Evolutionary conservation across 2,329 filamentous ascomycete species (phyloP), one percentile per base, ranked within the genome.

Genomic region (Aureobasidium sp.): DNA sequence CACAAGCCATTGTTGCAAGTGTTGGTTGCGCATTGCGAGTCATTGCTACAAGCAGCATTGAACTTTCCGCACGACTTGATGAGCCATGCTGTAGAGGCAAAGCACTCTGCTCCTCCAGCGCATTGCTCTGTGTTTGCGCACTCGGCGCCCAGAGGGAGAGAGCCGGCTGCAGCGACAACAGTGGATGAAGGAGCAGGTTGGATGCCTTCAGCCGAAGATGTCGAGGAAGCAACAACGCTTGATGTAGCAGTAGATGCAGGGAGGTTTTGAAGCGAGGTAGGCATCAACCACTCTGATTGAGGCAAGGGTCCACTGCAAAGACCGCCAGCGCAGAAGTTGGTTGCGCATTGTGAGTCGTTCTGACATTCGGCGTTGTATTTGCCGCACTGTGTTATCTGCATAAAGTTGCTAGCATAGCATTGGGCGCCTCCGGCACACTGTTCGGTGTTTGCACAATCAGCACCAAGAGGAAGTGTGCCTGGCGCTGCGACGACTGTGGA

Each of bases 301-400:
- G 20, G 64, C 29, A 34, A 65, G 36, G 61, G 68, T 59, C 68
- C 68, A 29, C 63, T 67, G 66, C 68, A 70, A 32, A 70, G 52
- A 2, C 67, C 67, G 15, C 65, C 63, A 48, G 67, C 64, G 66
- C 68, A 70, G 15, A 67, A 67, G 57, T 70, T 70, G 65, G 52
- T 66, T 1, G 67, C 68, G 46, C 68, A 70, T 48, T 70, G 67
- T 26, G 51, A 42, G 53, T 69, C 63, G 26, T 20, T 51, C 1
- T 41, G 62, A 63, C 68, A 70, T 1, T 48, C 65, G 17, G 67
- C 67, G 44, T 69, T 67, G 67, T 66, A 69, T n/a, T 66, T 68
- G 23, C 68, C 68, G 50, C 68, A 69, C 1, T 36, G n/a, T 0
- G 57, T 62, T 48, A 66, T 67, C 15, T 44, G 62, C 15, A 61